phyloP scores from a whole-genome alignment of 371 early-diverging fungal genomes.

The Choanephora cucurbitarum region DNA sequence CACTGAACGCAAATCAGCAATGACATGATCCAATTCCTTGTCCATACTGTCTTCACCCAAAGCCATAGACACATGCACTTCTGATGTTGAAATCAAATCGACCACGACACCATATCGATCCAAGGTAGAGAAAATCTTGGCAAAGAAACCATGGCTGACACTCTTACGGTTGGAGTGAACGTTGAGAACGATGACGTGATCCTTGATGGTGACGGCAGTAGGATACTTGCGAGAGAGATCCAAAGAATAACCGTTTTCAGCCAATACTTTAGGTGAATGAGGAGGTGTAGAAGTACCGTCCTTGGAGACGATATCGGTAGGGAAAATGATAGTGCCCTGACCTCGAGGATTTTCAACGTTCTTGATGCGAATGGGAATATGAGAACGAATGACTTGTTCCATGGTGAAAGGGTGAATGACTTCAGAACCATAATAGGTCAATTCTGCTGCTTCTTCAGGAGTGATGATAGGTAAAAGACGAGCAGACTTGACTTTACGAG shows the following conservation, averaged over 20 bases:
- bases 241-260: slow-evolving; percentile 73
- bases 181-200: slow-evolving; percentile 89
- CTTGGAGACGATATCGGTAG: slow-evolving; percentile 53
- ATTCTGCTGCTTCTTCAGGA: slow-evolving; percentile 98
- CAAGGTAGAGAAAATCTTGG: slow-evolving; percentile 88
- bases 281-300: slow-evolving; percentile 57
- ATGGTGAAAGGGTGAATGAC: slow-evolving; percentile 99
- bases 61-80: slow-evolving; percentile 97
- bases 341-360: slow-evolving; percentile 94
- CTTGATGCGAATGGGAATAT: slow-evolving; percentile 97
- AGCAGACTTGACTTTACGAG: slow-evolving; percentile 95
- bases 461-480: slow-evolving; percentile 87
- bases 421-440: slow-evolving; percentile 97
- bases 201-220: slow-evolving; percentile 98
- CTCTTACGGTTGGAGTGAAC: slow-evolving; percentile 94
- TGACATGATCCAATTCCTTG: slow-evolving; percentile 66
- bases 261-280: slow-evolving; percentile 66
- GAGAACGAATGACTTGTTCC: slow-evolving; percentile 95
- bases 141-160: slow-evolving; percentile 94
- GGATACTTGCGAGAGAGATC: slow-evolving; percentile 79
- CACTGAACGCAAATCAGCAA: slow-evolving; percentile 67
- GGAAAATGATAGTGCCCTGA: slow-evolving; percentile 92
- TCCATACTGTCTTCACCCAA: slow-evolving; percentile 67
- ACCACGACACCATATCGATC: slow-evolving; percentile 90
- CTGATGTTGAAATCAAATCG: slow-evolving; percentile 94